Evolutionary conservation across 2,329 filamentous ascomycete genomes (phyloP), one percentile per base, ranked within the genome.

Genomic region (Apiospora koreana): DNA sequence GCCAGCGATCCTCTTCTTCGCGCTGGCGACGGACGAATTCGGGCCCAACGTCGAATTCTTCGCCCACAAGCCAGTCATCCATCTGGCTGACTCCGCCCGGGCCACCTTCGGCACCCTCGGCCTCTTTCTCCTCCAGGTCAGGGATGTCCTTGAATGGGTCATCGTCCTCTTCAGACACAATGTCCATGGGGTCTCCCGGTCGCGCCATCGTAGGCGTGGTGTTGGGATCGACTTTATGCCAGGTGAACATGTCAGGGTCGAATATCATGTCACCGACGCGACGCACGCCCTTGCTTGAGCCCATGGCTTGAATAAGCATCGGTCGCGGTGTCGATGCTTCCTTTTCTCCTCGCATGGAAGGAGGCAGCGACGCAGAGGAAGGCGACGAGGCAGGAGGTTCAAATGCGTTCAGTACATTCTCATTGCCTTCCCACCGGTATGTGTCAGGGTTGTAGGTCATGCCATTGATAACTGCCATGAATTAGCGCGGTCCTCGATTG

Each of bases 211-310:
- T 62, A 23, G 85, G 84, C 54, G 81, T 76, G 67, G 84, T 84
- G n/a, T 80, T 79, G 41, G 84, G 80, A 65, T 86, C 85, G 72
- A 96, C 85, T 81, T 97, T 98, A 70, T 98, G 87, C 96, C 96
- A 99, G 80, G 94, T 97, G 95, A 99, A 98, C 76, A 94, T 94
- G 73, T 94, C 92, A 3, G 96, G 96, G 78, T 99, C 96, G 79
- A 98, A 99, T 12, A 98, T 93, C 96, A 99, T 99, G 75, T 94
- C 94, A n/a, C 94, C 93, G 70, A 98, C 94, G 45, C 98, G 93
- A 81, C 98, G 95, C 18, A 97, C 92, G 72, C 94, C 95, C 77
- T 95, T 93, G 72, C 92, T 91, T 5, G 91, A 88, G 69, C 92
- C 93, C 74, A 98, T 93, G 74, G 97, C 96, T 65, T 94, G 94